Evolutionary conservation across 1,139 yeast species (phyloP), one percentile per base, ranked within the genome.

Genomic region (Pichia sp.): DNA sequence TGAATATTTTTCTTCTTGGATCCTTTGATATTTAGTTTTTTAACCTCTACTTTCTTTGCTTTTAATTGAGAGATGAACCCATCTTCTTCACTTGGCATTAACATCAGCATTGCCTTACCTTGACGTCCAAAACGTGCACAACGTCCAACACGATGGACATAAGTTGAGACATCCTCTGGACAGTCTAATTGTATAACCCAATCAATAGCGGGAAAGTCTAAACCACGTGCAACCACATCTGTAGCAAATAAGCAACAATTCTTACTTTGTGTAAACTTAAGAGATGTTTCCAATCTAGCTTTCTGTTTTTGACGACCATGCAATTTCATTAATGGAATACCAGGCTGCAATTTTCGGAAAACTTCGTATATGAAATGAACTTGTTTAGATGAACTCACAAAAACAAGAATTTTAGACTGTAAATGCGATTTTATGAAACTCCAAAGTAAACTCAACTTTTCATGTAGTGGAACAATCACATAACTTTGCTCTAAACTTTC

Each of bases 121-220:
- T 73, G 73, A 59, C 92, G 82, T 25, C 96, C 97, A 58, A 86
- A 89, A 56, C 99, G 74, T 1, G 98, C 99, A 39, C 92, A 83
- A 65, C 99, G 79, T 1, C 99, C 99, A 4, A 89, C 98, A 60
- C 99, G 74, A 59, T 92, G 99, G 42, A 92, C 87, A 63, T 94
- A 92, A 0, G 98, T 94, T 29, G 94, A 94, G 1, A 83, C 79
- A 63, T 90, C 97, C 63, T 92, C 99, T 0, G 99, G 98, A 53
- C 95, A 87, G 64, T 92, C 99, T 0, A 89, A 77, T 65, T 92
- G 99, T 11, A 92, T 71, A 23, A 92, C 97, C 99, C 99, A 92
- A 59, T 92, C 97, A 45, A 92, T 87, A 1, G 96, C 84, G 0
- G 99, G 98, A 67, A 94, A 90, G 66, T 92, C 99, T 45, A 92